A percentile compares a stretch with the other conserved stretches of the same genome.
Evolutionary conservation across 2,329 filamentous ascomycete species (phyloP).

Genomic region (Orbilia oligospora): DNA sequence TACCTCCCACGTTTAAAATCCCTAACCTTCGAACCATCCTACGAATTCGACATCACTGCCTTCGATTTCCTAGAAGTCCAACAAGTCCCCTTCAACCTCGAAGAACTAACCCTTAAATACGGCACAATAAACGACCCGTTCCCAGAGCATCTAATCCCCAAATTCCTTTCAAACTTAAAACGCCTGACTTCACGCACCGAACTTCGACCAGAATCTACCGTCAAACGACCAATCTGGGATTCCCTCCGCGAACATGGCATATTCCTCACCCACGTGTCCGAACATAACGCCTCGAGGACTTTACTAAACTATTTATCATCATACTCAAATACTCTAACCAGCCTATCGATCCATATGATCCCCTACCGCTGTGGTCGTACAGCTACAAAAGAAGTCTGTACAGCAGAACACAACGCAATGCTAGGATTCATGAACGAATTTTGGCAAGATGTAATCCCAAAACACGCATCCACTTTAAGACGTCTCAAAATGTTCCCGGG

Average conservation of each 20-base stretch:
- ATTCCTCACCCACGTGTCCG: background rate
- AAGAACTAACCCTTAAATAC: slow-evolving; percentile 12
- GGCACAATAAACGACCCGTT: slow-evolving; percentile 8
- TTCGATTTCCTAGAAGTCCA: slow-evolving; percentile 44
- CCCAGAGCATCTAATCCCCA: slow-evolving; percentile 16
- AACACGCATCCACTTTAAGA: slow-evolving; percentile 28
- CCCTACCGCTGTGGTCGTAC: slow-evolving; percentile 6
- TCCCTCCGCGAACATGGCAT: slow-evolving; percentile 12
- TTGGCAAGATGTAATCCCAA: slow-evolving; percentile 30
- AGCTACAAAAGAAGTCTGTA: slow-evolving; percentile 9
- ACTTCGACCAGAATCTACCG: background rate
- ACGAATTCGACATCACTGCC: background rate
- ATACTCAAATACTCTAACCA: slow-evolving; percentile 26
- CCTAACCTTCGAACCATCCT: slow-evolving; percentile 8
- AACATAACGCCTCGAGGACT: background rate
- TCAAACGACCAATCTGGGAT: slow-evolving; percentile 25
- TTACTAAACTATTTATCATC: slow-evolving; percentile 38
- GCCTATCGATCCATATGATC: background rate
- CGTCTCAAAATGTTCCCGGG: slow-evolving; percentile 25
- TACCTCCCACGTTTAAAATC: slow-evolving; percentile 31
- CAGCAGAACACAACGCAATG: background rate
- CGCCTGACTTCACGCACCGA: slow-evolving; percentile 8
- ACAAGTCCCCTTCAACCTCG: slow-evolving; percentile 36
- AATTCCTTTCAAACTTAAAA: slow-evolving; percentile 26
- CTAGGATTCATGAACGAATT: slow-evolving; percentile 21